Base-by-base conservation (phyloP, 441 rosid genomes). In the Populus hybrid region DNA sequence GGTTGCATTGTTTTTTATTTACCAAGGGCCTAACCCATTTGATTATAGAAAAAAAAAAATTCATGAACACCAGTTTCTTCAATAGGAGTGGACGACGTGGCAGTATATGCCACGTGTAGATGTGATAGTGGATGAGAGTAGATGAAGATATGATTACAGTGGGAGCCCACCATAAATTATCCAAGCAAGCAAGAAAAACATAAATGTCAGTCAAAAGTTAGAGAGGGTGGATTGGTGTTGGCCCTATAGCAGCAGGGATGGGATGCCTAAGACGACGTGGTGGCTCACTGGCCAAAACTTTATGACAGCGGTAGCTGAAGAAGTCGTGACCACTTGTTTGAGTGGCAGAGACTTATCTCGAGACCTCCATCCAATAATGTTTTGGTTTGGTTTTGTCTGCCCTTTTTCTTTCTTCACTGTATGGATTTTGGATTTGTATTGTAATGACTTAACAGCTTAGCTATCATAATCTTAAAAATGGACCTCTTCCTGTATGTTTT, bases 261-360 rank as follows among this genome's bases (percentile, higher is more conserved):
- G 63, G 63, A 2, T 7, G 63, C 21, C 21, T 2, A 2, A 7
- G 7, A 23, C 70, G 83, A 83, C 90, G 87, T 80, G 90, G 88
- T 75, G 28, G 26, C 8, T 16, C 42, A 36, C 10, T 23, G 50
- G 82, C 89, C 90, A 75, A 3, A 74, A 71, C 71, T 67, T 82
- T 67, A 14, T 3, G 75, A 42, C 20, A n/a, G 4, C 21, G 16
- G 4, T 21, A 1, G 69, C 26, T 73, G 84, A 77, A 79, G 63
- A 36, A 66, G 32, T 71, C 72, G 64, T 71, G 28, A 73, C 89
- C 89, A 75, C 85, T 75, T 61, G 76, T 81, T 84, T 70, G 79
- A 57, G 70, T 81, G 78, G 77, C 61, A 3, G 76, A 46, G 76
- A 42, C 46, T 8, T 28, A 0, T 10, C 40, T 8, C 12, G 40